Evolutionary conservation across 2,329 filamentous ascomycete genomes (phyloP), one percentile per base, ranked within the genome.

Genomic region (Neofusicoccum parvum): DNA sequence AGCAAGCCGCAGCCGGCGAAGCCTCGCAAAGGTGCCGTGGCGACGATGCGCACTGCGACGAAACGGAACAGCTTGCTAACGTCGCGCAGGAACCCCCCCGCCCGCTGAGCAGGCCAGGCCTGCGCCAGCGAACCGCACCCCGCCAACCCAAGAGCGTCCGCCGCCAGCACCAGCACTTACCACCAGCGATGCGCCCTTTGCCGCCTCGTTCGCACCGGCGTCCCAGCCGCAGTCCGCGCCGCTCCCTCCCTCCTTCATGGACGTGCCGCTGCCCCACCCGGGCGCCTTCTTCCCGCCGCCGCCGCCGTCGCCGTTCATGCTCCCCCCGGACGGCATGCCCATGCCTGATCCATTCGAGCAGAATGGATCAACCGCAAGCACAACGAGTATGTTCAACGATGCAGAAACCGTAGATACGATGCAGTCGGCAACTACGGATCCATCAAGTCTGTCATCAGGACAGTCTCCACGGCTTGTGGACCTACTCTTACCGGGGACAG

Each of bases 401-500:
- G 65, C 74, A 9, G 72, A 74, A 60, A 73, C 73, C 64, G 66
- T 72, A 17, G 69, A 70, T 64, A 70, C 73, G 48, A 64, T 68
- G 43, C 68, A 64, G 9, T 70, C 72, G 59, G 72, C 69, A 65
- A 69, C 69, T 14, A 75, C 73, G 53, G 72, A 74, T 54, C 69
- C 74, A 66, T 75, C 76, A 51, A 75, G 72, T 70, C 70, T 77
- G 62, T 75, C 76, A 62, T 80, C 81, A 45, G 80, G 80, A 20
- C 80, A 82, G 63, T 83, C 82, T 27, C 82, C 83, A 41, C 79
- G 79, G 62, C 71, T 84, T 45, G 73, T 82, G 50, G 81, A 84
- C 71, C 74, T 84, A 17, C 72, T 84, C 17, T 69, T 82, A n/a
- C 80, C 82, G 10, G 81, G 80, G 5, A 81, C 81, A 12, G 81